Conservation (phyloP, 2,329 filamentous ascomycete genomes). For the Thelonectria rubi region DNA sequence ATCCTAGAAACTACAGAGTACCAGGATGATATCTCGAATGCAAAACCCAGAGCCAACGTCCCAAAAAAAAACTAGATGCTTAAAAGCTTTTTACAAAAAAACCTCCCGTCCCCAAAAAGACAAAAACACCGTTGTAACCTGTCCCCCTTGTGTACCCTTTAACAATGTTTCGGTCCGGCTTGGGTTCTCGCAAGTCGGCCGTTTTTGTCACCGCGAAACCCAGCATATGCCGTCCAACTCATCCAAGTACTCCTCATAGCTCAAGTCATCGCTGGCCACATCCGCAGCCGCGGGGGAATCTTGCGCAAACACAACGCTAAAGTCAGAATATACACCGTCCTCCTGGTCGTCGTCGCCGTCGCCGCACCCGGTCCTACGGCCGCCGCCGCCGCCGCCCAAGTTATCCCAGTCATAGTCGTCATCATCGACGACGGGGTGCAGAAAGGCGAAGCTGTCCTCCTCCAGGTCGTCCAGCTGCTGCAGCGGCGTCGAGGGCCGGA, state of each 20-base stretch:
- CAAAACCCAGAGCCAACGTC: not conserved
- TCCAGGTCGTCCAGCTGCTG: conserved; percentile 46
- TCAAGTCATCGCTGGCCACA: conserved; percentile 50
- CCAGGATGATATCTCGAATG: not conserved
- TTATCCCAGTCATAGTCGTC: conserved; percentile 47
- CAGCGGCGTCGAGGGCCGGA: conserved; percentile 36
- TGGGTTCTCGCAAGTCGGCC: not conserved
- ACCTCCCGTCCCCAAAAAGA: conserved; percentile 14
- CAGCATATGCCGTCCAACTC: conserved; percentile 65
- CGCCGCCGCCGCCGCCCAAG: conserved; percentile 50
- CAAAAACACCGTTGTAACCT: not conserved
- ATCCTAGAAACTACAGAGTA: conserved; percentile 7
- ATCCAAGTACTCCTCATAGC: conserved; percentile 64
- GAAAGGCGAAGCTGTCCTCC: conserved; percentile 61
- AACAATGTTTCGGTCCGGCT: not conserved
- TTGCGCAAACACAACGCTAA: conserved; percentile 60
- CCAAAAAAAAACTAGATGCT: not conserved
- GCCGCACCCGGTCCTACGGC: too few relatives aligned
- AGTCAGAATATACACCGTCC: conserved; percentile 65
- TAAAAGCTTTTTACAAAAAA: conserved; percentile 27
- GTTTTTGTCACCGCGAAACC: conserved; percentile 44
- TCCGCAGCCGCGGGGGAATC: conserved; percentile 27
- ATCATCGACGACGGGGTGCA: conserved; percentile 56
- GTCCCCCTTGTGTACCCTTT: not conserved
- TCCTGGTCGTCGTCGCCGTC: conserved; percentile 55